These are phyloP conservation scores for Pestalotiopsis sp. DNA, from an alignment of 2,329 filamentous ascomycete genomes.

Conservation along the genomic window DNA sequence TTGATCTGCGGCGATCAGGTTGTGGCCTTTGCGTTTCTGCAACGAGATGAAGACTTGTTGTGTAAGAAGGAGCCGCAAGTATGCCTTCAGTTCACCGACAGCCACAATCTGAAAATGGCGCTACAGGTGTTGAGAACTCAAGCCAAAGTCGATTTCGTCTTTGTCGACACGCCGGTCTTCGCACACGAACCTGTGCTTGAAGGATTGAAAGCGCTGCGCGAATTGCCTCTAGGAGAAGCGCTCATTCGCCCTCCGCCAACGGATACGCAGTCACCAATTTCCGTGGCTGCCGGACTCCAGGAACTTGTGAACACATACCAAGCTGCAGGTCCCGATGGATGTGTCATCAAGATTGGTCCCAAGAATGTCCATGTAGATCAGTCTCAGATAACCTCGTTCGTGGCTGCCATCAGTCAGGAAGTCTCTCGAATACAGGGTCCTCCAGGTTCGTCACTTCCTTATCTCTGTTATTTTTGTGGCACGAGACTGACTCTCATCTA, in stretches of 20 bases:
- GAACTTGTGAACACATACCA: neutral
- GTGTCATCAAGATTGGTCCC: neutral
- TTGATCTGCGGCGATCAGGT: slow-evolving; percentile 51
- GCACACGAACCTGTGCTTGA: slow-evolving; percentile 68
- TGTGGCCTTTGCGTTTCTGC: slow-evolving; percentile 60
- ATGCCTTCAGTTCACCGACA: slow-evolving; percentile 42
- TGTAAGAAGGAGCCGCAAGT: slow-evolving; percentile 40
- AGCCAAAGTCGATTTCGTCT: slow-evolving; percentile 45
- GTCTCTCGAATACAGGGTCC: slow-evolving; percentile 72
- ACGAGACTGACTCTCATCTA: slow-evolving; percentile 25
- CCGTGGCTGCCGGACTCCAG: neutral
- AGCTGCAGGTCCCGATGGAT: neutral
- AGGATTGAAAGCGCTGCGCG: slow-evolving; percentile 55
- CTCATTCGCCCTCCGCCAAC: slow-evolving; percentile 40
- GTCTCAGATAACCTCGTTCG: slow-evolving; percentile 59
- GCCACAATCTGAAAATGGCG: slow-evolving; percentile 44
- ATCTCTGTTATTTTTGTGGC: neutral
- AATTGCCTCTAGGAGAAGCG: slow-evolving; percentile 57
- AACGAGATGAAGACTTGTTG: slow-evolving; percentile 52
- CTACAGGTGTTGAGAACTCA: slow-evolving; percentile 44
- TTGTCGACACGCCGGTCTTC: slow-evolving; percentile 68
- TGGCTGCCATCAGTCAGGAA: slow-evolving; percentile 51
- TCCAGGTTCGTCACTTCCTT: slow-evolving; percentile 51
- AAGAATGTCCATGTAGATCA: slow-evolving; percentile 21
- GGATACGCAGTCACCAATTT: slow-evolving; percentile 11